Conservation (phyloP, 768 basidiomycete genomes). For the Xerocomellus amylosporus region DNA sequence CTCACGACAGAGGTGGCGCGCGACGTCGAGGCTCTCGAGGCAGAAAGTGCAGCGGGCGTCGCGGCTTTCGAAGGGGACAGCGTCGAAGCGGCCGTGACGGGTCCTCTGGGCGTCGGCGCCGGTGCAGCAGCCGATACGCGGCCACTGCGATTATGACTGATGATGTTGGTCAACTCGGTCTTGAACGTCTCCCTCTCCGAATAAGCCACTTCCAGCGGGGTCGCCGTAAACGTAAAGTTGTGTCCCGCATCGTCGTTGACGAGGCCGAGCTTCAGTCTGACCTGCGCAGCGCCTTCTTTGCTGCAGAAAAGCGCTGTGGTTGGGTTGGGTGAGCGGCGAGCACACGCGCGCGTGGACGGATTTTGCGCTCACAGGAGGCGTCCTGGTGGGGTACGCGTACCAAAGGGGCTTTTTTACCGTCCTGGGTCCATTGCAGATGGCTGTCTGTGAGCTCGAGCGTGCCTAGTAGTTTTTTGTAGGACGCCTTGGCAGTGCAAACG, state of each 20-base stretch:
- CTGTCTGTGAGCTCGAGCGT: constrained; percentile 70
- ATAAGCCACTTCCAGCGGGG: constrained; percentile 56
- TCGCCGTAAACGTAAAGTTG: constrained; percentile 76
- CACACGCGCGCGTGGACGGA: constrained; percentile 10
- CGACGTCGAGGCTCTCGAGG: constrained; percentile 51
- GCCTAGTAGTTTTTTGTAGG: constrained; percentile 81
- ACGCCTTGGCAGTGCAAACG: constrained; percentile 70
- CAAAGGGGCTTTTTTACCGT: constrained; percentile 60
- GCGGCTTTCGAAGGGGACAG: constrained; percentile 26
- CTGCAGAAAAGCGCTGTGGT: constrained; percentile 83
- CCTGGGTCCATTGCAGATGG: constrained; percentile 78
- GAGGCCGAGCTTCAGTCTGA: constrained; percentile 72
- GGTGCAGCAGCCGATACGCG: constrained; percentile 13
- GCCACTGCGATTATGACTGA: constrained; percentile 64
- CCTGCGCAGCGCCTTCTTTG: constrained; percentile 78
- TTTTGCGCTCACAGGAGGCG: constrained; percentile 54
- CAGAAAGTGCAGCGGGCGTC: constrained; percentile 28
- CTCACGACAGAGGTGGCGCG: constrained; percentile 63
- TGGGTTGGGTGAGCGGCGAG: neutral
- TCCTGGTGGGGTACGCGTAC: constrained; percentile 62
- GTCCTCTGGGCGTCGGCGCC: constrained; percentile 24
- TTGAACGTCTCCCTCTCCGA: constrained; percentile 83
- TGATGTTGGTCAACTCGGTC: constrained; percentile 70
- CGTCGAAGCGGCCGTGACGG: constrained; percentile 14
- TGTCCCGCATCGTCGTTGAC: constrained; percentile 68